Evolutionary conservation across 208 protist genomes (phyloP).

Genomic region (Leptomonas seymouri): DNA sequence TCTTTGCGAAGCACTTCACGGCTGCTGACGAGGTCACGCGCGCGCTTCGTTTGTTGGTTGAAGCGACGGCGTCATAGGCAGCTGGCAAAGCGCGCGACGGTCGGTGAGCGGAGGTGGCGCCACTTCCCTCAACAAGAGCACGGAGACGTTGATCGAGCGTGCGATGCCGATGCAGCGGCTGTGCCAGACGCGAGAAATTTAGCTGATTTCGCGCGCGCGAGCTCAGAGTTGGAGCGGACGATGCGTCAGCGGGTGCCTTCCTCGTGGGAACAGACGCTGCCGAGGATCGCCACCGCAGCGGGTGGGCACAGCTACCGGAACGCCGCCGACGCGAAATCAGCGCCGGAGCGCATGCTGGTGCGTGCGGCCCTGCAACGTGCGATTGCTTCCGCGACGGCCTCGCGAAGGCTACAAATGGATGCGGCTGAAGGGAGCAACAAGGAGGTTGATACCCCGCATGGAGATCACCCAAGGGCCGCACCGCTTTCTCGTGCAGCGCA

Average conservation of each 20-base stretch:
- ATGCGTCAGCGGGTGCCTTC: slow-evolving; percentile 15
- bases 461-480: background rate
- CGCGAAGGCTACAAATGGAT: background rate
- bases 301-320: background rate
- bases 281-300: background rate
- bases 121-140: background rate
- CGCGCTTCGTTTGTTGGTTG: slow-evolving; percentile 25
- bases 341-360: background rate
- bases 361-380: background rate
- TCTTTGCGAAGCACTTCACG: slow-evolving; percentile 21
- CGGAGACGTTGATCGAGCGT: background rate
- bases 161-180: background rate
- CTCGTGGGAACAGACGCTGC: slow-evolving; percentile 46
- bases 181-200: background rate
- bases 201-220: background rate
- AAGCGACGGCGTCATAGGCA: slow-evolving; percentile 7
- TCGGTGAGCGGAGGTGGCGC: background rate
- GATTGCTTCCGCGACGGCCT: background rate
- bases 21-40: slow-evolving; percentile 19
- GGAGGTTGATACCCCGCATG: background rate
- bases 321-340: background rate
- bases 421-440: background rate
- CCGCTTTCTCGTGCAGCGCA: background rate
- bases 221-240: too few species aligned
- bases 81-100: slow-evolving; percentile 13